Evolutionary conservation across 352 stramenopile genomes (phyloP), one percentile per base, ranked within the genome.

Genomic region (Phytophthora ohioensis): DNA sequence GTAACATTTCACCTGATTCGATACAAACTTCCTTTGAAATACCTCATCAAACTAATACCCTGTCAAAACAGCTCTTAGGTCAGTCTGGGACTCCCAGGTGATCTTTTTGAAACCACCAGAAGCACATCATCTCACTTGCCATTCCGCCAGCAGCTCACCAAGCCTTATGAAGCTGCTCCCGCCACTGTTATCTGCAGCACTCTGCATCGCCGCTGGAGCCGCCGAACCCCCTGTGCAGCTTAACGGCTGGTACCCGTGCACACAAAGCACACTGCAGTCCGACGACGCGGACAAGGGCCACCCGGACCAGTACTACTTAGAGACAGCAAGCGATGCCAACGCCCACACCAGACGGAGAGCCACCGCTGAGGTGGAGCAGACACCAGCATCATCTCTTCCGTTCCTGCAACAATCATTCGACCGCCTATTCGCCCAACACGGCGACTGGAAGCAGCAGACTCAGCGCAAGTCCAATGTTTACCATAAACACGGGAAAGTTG

Each of bases 201-300:
- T 67, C 15, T 57, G n/a, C 15, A 9, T 49, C 43, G 13, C 52
- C 8, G 2, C 10, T 48, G 38, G 43, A 8, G 39, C 39, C 15
- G 69, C 69, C 6, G 60, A 71, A 58, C 67, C 68, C 35, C 57
- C 67, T 13, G 46, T 82, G 31, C 71, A 76, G 39, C 57, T 89
- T 54, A 90, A 92, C 54, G 84, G 84, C 38, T 92, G 84, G 84
- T 91, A 79, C 43, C 73, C 73, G 55, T 92, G 84, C 69, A 61
- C 75, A 5, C 69, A 73, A 38, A 69, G 70, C 54, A 81, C 79
- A 0, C 32, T 81, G 27, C 57, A 58, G n/a, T 48, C 64, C 36
- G 69, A 73, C 46, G 17, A 42, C 31, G 12, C 32, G 6, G 57
- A 82, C 51, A 60, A 66, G 27, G 71, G 71, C 32, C 72, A 81